Percentiles rank a stretch among this genome's conserved stretches.
These are phyloP conservation scores for Cryoendolithus antarcticus DNA, from an alignment of 2,329 filamentous ascomycete genomes.

Conservation along the genomic window DNA sequence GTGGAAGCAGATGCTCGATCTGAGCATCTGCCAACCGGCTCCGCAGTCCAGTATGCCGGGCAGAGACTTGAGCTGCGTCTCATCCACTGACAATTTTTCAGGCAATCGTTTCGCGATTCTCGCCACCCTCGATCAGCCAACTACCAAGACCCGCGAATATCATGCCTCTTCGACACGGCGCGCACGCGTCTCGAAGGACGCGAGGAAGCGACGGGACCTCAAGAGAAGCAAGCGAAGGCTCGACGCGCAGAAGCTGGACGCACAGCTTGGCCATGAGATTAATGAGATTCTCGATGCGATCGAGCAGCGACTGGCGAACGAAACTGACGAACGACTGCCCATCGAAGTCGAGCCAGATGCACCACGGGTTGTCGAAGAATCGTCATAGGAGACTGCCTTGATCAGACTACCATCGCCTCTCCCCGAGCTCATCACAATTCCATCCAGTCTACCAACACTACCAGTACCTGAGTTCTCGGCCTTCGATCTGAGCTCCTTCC, in stretches of 20 bases:
- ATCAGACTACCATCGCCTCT: background rate
- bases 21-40: conserved; percentile 17
- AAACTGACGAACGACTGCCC: too few species aligned
- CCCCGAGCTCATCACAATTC: background rate
- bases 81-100: conserved; percentile 4
- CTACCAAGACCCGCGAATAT: conserved; percentile 7
- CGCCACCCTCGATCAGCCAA: conserved; percentile 7
- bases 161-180: conserved; percentile 7
- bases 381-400: too few species aligned
- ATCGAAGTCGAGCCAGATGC: too few species aligned
- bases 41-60: conserved; percentile 10
- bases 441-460: conserved; percentile 15
- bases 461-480: conserved; percentile 13
- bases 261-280: conserved; percentile 18
- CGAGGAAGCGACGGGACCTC: conserved; percentile 19
- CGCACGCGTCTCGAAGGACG: conserved; percentile 18
- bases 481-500: conserved; percentile 11
- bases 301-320: too few species aligned
- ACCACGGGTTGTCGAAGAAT: too few species aligned
- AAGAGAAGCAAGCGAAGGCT: conserved; percentile 15
- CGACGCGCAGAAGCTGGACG: conserved; percentile 17
- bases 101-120: conserved; percentile 19
- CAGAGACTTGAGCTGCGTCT: background rate
- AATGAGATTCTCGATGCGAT: conserved; percentile 7
- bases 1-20: conserved; percentile 10